Conservation (phyloP, 2,329 filamentous ascomycete species). For the Talaromyces sp. region DNA sequence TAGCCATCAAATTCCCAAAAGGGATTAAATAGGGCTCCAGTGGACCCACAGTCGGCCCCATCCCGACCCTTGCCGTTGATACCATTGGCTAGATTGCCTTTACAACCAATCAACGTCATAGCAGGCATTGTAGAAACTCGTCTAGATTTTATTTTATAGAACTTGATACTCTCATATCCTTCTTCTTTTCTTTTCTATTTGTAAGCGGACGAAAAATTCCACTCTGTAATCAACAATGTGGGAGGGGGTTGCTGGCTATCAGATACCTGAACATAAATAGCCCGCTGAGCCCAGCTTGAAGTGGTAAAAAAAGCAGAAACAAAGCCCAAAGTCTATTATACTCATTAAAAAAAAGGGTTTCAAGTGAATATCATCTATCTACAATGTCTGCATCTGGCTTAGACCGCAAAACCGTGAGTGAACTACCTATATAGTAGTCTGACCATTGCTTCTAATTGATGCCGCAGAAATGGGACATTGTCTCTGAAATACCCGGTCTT, state of each 20-base stretch:
- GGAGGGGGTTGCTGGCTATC: not conserved
- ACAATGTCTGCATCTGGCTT: not conserved
- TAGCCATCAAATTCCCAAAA: too few relatives aligned
- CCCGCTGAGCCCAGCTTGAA: not conserved
- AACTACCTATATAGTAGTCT: not conserved
- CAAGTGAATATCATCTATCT: not conserved
- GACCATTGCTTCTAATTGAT: not conserved
- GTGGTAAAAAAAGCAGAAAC: not conserved
- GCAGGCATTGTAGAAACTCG: not conserved
- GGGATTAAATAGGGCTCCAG: too few relatives aligned
- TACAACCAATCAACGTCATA: not conserved
- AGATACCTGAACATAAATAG: constrained; percentile 5
- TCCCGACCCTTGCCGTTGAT: not conserved
- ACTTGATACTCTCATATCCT: not conserved
- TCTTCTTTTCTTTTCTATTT: not conserved
- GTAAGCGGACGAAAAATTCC: constrained; percentile 6
- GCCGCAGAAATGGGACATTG: constrained; percentile 4
- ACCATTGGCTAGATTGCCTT: not conserved
- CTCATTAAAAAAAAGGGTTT: not conserved
- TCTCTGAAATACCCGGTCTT: constrained; percentile 8
- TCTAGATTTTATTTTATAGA: not conserved
- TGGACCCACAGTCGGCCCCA: not conserved
- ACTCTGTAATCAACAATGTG: constrained; percentile 1
- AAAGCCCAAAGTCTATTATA: not conserved
- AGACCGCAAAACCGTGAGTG: constrained; percentile 3